These are phyloP conservation scores for Eucalyptus coolabah DNA, from an alignment of 345 rosid species.

Conservation along the genomic window DNA sequence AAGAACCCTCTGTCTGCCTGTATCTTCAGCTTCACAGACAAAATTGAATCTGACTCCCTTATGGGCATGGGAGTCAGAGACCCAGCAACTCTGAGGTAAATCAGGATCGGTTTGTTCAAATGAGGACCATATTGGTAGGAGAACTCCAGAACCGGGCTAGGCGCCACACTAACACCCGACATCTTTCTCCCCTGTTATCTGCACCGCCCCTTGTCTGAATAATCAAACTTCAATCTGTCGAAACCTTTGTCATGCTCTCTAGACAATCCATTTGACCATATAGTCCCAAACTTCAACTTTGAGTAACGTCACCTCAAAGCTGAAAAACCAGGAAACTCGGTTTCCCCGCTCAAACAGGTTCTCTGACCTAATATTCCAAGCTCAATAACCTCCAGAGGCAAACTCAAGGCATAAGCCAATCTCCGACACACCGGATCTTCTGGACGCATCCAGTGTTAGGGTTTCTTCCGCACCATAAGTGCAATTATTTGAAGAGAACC, in stretches of 20 bases:
- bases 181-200: slow-evolving; percentile 14
- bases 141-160: slow-evolving; percentile 36
- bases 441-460: background rate
- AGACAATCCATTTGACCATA: background rate
- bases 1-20: slow-evolving; percentile 52
- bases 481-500: background rate
- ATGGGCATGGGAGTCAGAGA: slow-evolving; percentile 49
- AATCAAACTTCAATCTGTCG: background rate
- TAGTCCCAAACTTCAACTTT: background rate
- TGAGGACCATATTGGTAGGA: slow-evolving; percentile 7
- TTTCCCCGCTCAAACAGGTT: background rate
- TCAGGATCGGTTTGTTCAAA: slow-evolving; percentile 30
- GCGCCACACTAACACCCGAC: slow-evolving; percentile 52
- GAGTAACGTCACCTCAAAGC: background rate
- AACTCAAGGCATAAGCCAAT: background rate
- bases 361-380: background rate
- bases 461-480: background rate
- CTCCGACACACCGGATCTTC: background rate
- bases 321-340: background rate
- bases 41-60: slow-evolving; percentile 64
- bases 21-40: slow-evolving; percentile 71
- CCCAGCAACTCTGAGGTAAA: slow-evolving; percentile 47
- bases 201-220: background rate
- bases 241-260: background rate
- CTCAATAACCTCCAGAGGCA: background rate